These are phyloP conservation scores for Eucalyptus melliodora DNA, from an alignment of 345 rosid genomes.

Conservation along the genomic window DNA sequence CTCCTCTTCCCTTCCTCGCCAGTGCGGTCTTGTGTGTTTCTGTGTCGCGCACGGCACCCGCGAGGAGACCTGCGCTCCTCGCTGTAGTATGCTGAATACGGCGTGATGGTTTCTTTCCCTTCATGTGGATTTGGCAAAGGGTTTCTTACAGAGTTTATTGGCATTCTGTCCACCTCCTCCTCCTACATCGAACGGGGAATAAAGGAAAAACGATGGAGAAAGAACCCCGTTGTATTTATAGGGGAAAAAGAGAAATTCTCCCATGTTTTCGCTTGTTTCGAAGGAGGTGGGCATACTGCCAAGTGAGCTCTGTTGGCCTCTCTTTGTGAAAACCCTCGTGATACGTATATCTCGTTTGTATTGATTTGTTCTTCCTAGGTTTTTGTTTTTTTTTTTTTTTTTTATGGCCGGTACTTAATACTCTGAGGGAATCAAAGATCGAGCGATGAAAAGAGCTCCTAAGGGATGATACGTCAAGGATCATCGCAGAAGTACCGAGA, in stretches of 20 bases:
- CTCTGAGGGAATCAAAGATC: background rate
- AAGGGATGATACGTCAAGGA: background rate
- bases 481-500: background rate
- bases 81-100: background rate
- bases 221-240: background rate
- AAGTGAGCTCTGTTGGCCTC: slow-evolving; percentile 67
- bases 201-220: background rate
- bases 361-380: background rate
- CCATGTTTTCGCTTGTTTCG: background rate
- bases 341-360: background rate
- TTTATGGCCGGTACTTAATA: background rate
- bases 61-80: background rate
- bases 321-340: slow-evolving; percentile 56
- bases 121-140: slow-evolving; percentile 92
- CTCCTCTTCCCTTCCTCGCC: background rate
- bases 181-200: background rate
- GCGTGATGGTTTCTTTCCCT: background rate
- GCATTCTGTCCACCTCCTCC: slow-evolving; percentile 99
- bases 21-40: background rate
- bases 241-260: background rate
- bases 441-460: background rate
- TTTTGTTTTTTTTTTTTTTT: background rate
- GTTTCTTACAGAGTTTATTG: slow-evolving; percentile 83
- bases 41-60: background rate
- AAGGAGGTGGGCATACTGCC: slow-evolving; percentile 94